A percentile compares a stretch with the other conserved stretches of the same genome.
These are phyloP conservation scores for Phaeotremella fagi DNA, from an alignment of 768 basidiomycete genomes.

Conservation along the genomic window DNA sequence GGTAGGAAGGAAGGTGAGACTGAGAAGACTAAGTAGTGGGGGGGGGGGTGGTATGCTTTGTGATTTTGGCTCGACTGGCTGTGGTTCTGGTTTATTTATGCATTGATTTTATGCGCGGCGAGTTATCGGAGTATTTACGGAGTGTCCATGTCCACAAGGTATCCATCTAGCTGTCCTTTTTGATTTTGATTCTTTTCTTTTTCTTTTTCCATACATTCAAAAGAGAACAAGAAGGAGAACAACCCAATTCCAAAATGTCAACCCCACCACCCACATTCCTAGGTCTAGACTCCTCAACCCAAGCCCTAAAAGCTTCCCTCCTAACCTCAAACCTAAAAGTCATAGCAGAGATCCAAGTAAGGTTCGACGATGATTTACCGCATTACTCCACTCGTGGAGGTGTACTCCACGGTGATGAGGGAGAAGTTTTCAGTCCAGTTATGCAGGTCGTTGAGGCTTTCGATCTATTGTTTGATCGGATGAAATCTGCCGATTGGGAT, in stretches of 20 bases:
- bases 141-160: too few species aligned
- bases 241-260: background rate
- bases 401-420: slow-evolving; percentile 51
- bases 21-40: slow-evolving; percentile 33
- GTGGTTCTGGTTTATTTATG: too few species aligned
- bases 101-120: too few species aligned
- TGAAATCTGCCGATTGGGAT: slow-evolving; percentile 35
- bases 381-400: slow-evolving; percentile 48
- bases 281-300: slow-evolving; percentile 81
- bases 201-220: background rate
- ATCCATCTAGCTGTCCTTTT: background rate
- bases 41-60: background rate
- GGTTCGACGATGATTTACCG: slow-evolving; percentile 76
- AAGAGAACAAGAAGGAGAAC: background rate
- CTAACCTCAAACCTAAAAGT: slow-evolving; percentile 58
- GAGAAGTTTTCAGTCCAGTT: slow-evolving; percentile 75
- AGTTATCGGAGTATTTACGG: background rate
- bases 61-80: too few species aligned
- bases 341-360: slow-evolving; percentile 65
- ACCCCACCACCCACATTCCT: slow-evolving; percentile 54
- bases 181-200: background rate
- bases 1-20: slow-evolving; percentile 13
- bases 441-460: slow-evolving; percentile 80
- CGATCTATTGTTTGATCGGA: slow-evolving; percentile 62
- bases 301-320: slow-evolving; percentile 63